Base-by-base conservation (phyloP, 306 rosid species). In the Gastrolobium bilobum region DNA sequence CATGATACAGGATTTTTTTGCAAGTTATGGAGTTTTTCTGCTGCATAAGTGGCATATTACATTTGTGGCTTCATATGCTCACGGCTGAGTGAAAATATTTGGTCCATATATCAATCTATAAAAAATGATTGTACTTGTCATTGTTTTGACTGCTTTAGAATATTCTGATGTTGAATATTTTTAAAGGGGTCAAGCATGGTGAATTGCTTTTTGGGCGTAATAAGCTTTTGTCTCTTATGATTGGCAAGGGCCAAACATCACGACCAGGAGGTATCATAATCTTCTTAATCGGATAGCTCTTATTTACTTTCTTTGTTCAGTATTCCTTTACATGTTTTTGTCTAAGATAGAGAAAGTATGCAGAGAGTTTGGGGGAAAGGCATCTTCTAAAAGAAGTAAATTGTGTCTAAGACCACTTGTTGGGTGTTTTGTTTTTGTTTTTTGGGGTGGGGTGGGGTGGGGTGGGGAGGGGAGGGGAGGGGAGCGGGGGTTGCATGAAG, bases 201-300 rank as follows among this genome's bases (percentile, higher is more conserved):
- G 83, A 83, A 46, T 84, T 86, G 73, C 51, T 44, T 77, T 87
- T 82, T 56, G 85, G 89, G 58, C 81, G 79, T 62, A 88, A 74
- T 81, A 87, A 83, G 78, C 75, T 79, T 85, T 84, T 90, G 69
- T 15, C 78, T 51, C 66, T 79, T 60, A 34, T 78, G 48, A 65
- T 70, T 78, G 71, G 78, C 65, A 75, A 85, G 70, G 78, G 70
- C 65, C 81, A 77, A 67, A 73, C 44, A 29, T 81, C 84, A 63
- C 88, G 39, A 42, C 69, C 81, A 59, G 62, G 73, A 83, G 78
- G 86, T 85, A 80, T 75, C 48, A 75, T 51, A 40, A 43, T 72
- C 48, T 60, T 40, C 33, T 47, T 58, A 56, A 37, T 63, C 13
- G 57, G 40, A 31, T 31, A 80, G 53, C 47, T 50, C 44, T 48